Conservation (phyloP, 2,329 filamentous ascomycete genomes). For the Aspergillus hortae region DNA sequence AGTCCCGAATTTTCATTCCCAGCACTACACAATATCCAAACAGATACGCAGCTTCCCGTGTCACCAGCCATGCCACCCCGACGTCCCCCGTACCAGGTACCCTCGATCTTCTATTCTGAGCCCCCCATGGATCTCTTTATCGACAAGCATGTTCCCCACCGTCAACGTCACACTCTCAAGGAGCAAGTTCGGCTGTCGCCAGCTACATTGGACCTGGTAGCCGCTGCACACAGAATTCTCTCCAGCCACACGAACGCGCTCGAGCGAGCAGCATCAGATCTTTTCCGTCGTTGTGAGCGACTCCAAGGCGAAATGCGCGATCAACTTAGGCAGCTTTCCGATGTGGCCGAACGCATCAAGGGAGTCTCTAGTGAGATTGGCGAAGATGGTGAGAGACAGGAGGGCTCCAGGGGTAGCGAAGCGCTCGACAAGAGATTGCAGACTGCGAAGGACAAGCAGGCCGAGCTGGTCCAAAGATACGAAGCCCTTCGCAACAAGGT, state of each 20-base stretch:
- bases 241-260: conserved; percentile 45
- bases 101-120: conserved; percentile 37
- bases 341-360: conserved; percentile 45
- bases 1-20: conserved; percentile 37
- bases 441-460: conserved; percentile 38
- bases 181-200: conserved; percentile 47
- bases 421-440: conserved; percentile 39
- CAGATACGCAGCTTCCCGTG: conserved; percentile 17
- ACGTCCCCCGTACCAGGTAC: conserved; percentile 42
- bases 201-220: conserved; percentile 46
- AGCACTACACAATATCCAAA: conserved; percentile 23
- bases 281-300: conserved; percentile 51
- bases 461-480: conserved; percentile 39
- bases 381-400: conserved; percentile 32
- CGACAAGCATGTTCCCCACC: conserved; percentile 41
- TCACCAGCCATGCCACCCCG: conserved; percentile 29
- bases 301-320: conserved; percentile 46
- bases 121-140: conserved; percentile 40
- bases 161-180: conserved; percentile 40
- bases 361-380: conserved; percentile 37
- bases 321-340: conserved; percentile 44
- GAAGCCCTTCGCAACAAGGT: conserved; percentile 44
- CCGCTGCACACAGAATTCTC: conserved; percentile 45
- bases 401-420: conserved; percentile 29
- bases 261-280: conserved; percentile 46